A percentile compares a stretch with the other conserved stretches of the same genome.
Evolutionary conservation across 768 basidiomycete species (phyloP).

Genomic region (Pisolithus microcarpus): DNA sequence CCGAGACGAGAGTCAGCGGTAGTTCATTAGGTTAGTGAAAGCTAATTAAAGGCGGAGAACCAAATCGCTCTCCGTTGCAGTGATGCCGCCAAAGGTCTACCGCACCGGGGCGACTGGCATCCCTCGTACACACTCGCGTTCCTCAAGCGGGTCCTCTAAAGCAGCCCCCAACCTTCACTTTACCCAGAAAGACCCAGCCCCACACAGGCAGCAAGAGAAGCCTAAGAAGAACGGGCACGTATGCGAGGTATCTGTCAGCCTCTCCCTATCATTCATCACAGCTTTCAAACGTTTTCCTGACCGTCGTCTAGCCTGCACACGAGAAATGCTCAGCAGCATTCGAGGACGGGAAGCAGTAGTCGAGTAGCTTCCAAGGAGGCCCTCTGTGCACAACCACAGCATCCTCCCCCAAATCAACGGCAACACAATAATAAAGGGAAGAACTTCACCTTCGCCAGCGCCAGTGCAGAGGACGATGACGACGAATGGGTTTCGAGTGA

Average conservation of each 20-base stretch:
- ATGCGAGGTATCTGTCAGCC: conserved; percentile 36
- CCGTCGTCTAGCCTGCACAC: conserved; percentile 5
- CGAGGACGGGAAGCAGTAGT: conserved; percentile 22
- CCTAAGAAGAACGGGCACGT: conserved; percentile 38
- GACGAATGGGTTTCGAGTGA: conserved; percentile 78
- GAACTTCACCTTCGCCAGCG: conserved; percentile 52
- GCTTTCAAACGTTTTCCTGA: background rate
- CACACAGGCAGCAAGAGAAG: conserved; percentile 43
- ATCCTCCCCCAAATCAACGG: conserved; percentile 20
- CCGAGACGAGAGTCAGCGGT: too few species aligned
- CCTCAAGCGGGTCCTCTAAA: conserved; percentile 49
- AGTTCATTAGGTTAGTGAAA: too few species aligned
- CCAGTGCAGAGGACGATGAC: conserved; percentile 40
- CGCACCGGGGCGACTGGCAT: conserved; percentile 38
- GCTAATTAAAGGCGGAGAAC: conserved; percentile 19
- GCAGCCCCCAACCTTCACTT: conserved; percentile 56
- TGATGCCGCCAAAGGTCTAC: conserved; percentile 48
- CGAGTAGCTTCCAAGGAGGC: conserved; percentile 25
- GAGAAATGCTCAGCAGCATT: conserved; percentile 21
- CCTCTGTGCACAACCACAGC: conserved; percentile 26
- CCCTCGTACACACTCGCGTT: conserved; percentile 56
- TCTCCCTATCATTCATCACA: conserved; percentile 8
- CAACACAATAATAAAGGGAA: conserved; percentile 34
- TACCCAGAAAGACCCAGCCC: conserved; percentile 53
- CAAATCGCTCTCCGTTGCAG: conserved; percentile 18